Conservation (phyloP, 257 asterid genomes). For the Verbena officinalis region DNA sequence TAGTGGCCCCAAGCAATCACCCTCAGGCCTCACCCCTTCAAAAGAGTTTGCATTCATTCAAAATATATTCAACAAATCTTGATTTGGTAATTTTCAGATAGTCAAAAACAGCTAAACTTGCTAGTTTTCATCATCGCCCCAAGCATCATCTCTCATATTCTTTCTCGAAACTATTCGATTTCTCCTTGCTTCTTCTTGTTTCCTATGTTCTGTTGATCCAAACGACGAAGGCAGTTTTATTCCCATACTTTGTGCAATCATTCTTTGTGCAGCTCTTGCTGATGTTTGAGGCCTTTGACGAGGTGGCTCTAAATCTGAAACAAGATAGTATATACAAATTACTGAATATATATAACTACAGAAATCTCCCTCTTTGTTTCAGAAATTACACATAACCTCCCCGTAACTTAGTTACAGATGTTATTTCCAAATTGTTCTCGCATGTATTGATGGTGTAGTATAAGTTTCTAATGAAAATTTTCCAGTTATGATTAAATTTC, state of each 20-base stretch:
- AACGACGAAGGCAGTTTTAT: constrained; percentile 62
- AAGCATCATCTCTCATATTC: constrained; percentile 80
- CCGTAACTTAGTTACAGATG: too few relatives aligned
- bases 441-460: too few relatives aligned
- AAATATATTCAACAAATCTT: background rate
- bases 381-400: too few relatives aligned
- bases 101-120: background rate
- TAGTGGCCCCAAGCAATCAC: background rate
- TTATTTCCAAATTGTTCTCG: too few relatives aligned
- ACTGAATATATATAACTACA: background rate
- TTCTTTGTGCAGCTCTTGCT: constrained; percentile 84
- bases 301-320: constrained; percentile 85
- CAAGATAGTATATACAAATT: background rate
- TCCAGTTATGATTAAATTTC: too few relatives aligned
- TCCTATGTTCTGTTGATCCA: constrained; percentile 62
- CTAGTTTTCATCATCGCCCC: constrained; percentile 70
- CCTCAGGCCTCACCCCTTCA: background rate
- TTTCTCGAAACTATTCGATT: constrained; percentile 74
- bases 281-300: constrained; percentile 93
- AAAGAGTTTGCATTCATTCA: background rate
- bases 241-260: constrained; percentile 91
- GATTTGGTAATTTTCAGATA: background rate
- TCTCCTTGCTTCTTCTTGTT: constrained; percentile 75
- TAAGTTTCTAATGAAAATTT: too few relatives aligned
- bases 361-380: too few relatives aligned